These are phyloP conservation scores for Solanum hybrid DNA, from an alignment of 305 asterid species.

Conservation along the genomic window DNA sequence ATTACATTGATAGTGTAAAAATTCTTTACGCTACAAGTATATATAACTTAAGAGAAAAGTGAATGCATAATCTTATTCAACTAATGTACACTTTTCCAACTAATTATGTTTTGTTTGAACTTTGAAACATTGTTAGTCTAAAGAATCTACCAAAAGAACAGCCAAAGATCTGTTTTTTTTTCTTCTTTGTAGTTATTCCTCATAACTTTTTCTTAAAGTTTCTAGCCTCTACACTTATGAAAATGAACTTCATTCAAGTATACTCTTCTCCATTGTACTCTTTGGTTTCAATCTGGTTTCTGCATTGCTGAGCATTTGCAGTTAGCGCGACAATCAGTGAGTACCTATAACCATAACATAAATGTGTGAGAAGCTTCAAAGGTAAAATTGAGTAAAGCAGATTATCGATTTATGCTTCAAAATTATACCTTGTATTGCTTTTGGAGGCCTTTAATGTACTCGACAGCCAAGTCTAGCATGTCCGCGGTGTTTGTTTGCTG, in stretches of 20 bases:
- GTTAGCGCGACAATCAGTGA: conserved; percentile 37
- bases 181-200: background rate
- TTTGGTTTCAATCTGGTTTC: conserved; percentile 22
- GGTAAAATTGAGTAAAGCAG: background rate
- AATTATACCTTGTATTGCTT: conserved; percentile 56
- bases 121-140: conserved; percentile 4
- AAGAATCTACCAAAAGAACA: background rate
- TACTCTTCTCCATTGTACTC: conserved; percentile 8
- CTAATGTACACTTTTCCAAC: background rate
- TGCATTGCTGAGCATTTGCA: conserved; percentile 57
- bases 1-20: background rate
- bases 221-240: background rate
- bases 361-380: background rate
- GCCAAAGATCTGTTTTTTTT: background rate
- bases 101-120: background rate
- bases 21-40: background rate
- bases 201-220: background rate
- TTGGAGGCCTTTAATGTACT: conserved; percentile 72
- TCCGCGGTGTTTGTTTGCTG: conserved; percentile 93
- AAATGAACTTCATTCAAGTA: background rate
- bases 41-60: background rate
- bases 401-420: background rate
- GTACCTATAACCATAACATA: conserved; percentile 29
- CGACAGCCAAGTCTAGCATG: conserved; percentile 89
- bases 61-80: background rate